These are phyloP conservation scores for Stromatinia cepivora DNA, from an alignment of 2,329 filamentous ascomycete genomes.

Conservation along the genomic window DNA sequence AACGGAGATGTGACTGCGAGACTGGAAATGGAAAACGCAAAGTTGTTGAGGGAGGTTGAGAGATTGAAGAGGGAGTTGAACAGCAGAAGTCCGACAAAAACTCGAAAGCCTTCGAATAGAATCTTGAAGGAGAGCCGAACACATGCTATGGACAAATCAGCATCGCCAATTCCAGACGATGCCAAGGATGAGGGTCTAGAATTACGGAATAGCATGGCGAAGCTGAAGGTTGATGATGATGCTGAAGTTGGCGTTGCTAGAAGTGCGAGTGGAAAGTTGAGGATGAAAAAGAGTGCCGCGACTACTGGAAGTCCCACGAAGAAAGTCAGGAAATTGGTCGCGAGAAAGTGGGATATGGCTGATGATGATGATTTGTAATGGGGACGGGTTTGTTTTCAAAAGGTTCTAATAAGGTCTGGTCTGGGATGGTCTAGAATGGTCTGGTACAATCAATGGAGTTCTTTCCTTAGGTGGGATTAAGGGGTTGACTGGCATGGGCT, in stretches of 20 bases:
- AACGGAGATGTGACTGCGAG: conserved; percentile 52
- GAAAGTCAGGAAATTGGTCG: conserved; percentile 37
- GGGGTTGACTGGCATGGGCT: neutral
- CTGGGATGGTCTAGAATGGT: neutral
- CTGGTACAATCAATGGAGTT: neutral
- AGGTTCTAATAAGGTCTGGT: neutral
- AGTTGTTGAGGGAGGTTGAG: conserved; percentile 63
- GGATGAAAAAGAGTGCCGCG: neutral
- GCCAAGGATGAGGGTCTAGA: conserved; percentile 24
- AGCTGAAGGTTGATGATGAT: conserved; percentile 8
- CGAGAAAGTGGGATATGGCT: conserved; percentile 39
- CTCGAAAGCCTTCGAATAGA: conserved; percentile 12
- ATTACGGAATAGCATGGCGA: conserved; percentile 11
- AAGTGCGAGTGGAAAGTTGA: conserved; percentile 4
- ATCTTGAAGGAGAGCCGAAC: conserved; percentile 13
- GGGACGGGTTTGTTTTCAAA: neutral
- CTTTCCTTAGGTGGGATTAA: neutral
- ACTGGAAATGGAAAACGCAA: conserved; percentile 70
- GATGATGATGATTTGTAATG: conserved; percentile 35
- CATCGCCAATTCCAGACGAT: conserved; percentile 14
- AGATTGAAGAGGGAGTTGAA: conserved; percentile 64
- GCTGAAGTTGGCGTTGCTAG: neutral
- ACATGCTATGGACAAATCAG: conserved; percentile 10
- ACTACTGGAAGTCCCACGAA: conserved; percentile 31
- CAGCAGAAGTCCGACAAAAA: conserved; percentile 48